Conservation (phyloP, 345 rosid genomes). For the Gossypium anomalum region DNA sequence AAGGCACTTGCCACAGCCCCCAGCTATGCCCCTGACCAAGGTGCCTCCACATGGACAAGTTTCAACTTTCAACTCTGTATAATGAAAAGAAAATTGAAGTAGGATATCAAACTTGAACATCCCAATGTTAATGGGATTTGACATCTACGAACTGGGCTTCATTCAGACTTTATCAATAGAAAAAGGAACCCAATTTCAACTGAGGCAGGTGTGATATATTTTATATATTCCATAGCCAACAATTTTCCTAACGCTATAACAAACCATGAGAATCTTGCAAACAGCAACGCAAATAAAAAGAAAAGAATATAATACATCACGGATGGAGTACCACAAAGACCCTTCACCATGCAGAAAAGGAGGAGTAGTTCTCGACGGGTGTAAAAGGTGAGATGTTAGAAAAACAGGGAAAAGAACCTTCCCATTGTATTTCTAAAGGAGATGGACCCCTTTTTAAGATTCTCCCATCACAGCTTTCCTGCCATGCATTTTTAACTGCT, state of each 20-base stretch:
- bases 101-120: no score
- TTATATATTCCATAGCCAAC: not conserved
- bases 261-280: not conserved
- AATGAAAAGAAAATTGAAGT: no score
- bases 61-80: not conserved
- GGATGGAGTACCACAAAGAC: not conserved
- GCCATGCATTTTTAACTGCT: not conserved
- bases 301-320: not conserved
- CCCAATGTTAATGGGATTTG: no score
- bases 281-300: not conserved
- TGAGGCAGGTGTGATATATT: not conserved
- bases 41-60: not conserved
- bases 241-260: not conserved
- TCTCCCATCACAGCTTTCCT: not conserved
- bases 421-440: not conserved
- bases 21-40: not conserved
- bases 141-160: no score
- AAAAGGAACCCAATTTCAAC: no score
- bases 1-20: no score
- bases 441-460: not conserved
- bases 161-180: no score
- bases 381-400: not conserved
- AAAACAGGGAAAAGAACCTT: not conserved
- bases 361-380: conserved; percentile 2
- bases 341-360: no score